Evolutionary conservation across 108 stramenopile genomes (phyloP).

Genomic region (Hondaea fermentalgiana): DNA sequence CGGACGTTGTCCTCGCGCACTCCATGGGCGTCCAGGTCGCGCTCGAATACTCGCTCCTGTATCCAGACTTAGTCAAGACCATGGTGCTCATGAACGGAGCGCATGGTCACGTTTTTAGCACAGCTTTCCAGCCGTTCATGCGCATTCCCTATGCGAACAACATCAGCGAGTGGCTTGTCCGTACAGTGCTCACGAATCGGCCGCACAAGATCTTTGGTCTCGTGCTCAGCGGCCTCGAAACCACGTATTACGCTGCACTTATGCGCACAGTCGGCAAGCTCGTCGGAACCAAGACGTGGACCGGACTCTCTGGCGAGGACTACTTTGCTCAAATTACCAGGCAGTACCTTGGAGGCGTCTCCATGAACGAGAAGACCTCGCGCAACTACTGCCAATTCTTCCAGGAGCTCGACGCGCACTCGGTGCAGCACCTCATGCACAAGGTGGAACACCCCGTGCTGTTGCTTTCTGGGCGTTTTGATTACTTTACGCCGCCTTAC

Average conservation of each 20-base stretch:
- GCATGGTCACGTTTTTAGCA: neutral
- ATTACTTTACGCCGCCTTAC: neutral
- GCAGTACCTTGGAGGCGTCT: neutral
- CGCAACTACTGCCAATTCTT: neutral
- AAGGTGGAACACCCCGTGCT: neutral
- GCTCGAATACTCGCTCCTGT: neutral
- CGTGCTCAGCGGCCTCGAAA: neutral
- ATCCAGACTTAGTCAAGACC: neutral
- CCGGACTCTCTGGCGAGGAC: neutral
- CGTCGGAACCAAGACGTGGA: neutral
- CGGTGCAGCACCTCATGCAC: constrained; percentile 7
- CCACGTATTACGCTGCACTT: neutral
- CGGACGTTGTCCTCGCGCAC: neutral
- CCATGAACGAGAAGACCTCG: neutral
- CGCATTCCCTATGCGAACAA: neutral
- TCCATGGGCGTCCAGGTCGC: constrained; percentile 12
- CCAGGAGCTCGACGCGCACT: constrained; percentile 8
- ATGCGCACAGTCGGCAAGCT: neutral
- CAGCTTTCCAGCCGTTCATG: neutral
- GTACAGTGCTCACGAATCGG: neutral
- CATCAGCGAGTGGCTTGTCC: neutral
- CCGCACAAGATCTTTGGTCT: neutral
- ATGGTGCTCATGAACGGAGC: constrained; percentile 7
- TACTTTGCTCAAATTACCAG: neutral
- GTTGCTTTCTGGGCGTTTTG: neutral